Evolutionary conservation across 352 stramenopile genomes (phyloP).

Genomic region (Proteromonas lacertae): DNA sequence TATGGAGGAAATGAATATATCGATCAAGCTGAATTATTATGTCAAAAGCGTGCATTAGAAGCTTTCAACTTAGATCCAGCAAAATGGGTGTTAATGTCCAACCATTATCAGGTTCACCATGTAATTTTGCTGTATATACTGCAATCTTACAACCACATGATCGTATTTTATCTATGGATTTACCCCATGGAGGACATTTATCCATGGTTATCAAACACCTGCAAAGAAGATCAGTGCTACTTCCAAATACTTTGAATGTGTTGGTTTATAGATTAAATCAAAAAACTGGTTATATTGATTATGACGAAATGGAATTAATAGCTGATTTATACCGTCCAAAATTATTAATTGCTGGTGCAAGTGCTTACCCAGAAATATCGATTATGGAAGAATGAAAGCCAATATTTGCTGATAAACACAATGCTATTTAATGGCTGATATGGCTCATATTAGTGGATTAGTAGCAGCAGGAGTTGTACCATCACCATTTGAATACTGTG

Average conservation of each 20-base stretch:
- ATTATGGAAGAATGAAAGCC: conserved; percentile 96
- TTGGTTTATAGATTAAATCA: conserved; percentile 92
- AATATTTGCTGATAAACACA: conserved; percentile 61
- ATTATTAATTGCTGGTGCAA: conserved; percentile 89
- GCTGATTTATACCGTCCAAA: conserved; percentile 63
- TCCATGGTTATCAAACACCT: conserved; percentile 74
- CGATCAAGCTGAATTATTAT: conserved; percentile 85
- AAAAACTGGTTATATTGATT: conserved; percentile 83
- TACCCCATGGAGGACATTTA: conserved; percentile 93
- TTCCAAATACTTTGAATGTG: conserved; percentile 92
- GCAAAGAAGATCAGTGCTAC: conserved; percentile 96
- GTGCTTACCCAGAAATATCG: conserved; percentile 77
- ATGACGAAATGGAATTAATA: conserved; percentile 79
- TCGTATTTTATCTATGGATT: conserved; percentile 86
- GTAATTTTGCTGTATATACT: conserved; percentile 96
- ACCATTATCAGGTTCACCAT: conserved; percentile 76
- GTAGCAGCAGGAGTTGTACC: conserved; percentile 72
- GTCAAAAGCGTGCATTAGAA: conserved; percentile 73
- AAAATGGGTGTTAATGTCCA: conserved; percentile 56
- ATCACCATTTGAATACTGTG: conserved; percentile 76
- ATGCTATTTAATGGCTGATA: conserved; percentile 87
- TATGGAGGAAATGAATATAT: conserved; percentile 99
- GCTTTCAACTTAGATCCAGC: conserved; percentile 76
- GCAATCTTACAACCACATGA: conserved; percentile 86
- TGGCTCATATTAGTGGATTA: conserved; percentile 96